These are phyloP conservation scores for Arachis hypogaea DNA, from an alignment of 306 rosid species.

Conservation along the genomic window DNA sequence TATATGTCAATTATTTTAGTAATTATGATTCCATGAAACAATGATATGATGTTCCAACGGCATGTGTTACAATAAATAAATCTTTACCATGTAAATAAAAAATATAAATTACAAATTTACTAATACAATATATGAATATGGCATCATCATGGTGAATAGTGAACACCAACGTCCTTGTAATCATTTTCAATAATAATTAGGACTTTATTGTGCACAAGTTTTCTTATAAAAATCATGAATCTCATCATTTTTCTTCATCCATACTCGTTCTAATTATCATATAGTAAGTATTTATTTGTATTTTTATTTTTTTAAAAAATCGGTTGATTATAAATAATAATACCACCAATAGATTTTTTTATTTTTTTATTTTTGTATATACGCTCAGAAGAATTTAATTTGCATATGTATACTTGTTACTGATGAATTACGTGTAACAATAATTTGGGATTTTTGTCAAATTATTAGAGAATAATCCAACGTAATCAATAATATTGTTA, in stretches of 20 bases:
- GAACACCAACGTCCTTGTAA: slow-evolving; percentile 7
- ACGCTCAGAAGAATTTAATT: no score
- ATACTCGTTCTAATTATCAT: slow-evolving; percentile 30
- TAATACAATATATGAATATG: not conserved
- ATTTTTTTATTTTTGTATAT: no score
- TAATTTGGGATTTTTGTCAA: no score
- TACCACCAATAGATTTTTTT: not conserved
- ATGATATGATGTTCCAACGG: slow-evolving; percentile 30
- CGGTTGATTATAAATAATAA: not conserved
- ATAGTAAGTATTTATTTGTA: not conserved
- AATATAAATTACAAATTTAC: slow-evolving; percentile 10
- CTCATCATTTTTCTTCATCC: slow-evolving; percentile 30
- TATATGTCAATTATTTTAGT: slow-evolving; percentile 18
- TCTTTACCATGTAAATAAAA: not conserved
- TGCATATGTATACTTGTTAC: no score
- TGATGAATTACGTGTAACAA: no score
- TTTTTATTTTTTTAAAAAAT: no score
- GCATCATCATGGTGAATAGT: slow-evolving; percentile 1
- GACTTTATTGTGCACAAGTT: slow-evolving; percentile 20
- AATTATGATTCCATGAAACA: slow-evolving; percentile 23
- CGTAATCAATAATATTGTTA: no score
- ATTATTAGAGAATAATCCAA: no score
- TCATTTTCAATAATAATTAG: slow-evolving; percentile 47
- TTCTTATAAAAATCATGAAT: slow-evolving; percentile 18
- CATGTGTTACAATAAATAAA: not conserved